Base-by-base conservation (phyloP, 2,329 filamentous ascomycete genomes). In the Aspergillus brasiliensis region DNA sequence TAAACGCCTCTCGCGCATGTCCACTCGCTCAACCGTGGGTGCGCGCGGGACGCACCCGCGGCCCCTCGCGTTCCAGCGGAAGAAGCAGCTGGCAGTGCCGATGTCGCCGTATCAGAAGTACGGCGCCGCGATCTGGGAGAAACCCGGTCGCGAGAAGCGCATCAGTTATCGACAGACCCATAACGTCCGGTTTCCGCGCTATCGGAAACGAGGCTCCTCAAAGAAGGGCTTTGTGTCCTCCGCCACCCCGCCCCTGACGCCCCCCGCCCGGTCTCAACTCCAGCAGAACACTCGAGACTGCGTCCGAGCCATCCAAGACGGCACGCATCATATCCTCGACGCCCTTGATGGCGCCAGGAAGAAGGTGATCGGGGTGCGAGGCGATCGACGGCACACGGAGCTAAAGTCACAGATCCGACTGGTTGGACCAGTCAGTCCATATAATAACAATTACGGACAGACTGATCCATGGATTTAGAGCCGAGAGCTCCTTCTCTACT, bases 371-470 rank as follows among this genome's bases (percentile, higher is more conserved):
- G 68, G 71, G 42, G 66, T 70, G 11, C 69, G 72, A 23, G 71
- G 74, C 13, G 73, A 78, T 55, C 74, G 73, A 28, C 67, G 75
- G 23, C 69, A 74, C 34, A 71, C 71, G 54, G 69, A 71, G 51
- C 56, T 80, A 56, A 80, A 80, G 65, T 69, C 75, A 19, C 73
- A 75, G 51, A 80, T 80, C 49, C 74, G 71, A 48, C 27, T 79
- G 23, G 67, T 80, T 31, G 76, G 77, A 4, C 75, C 75, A 11
- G 69, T 74, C 6, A 73, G 76, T 40, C 68, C 72, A 3, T 69
- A 72, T 53, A 66, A 61, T 55, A 66, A 61, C 34, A 64, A 66
- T 8, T 69, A 66, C 21, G 57, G 46, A 15, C 62, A 63, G 34
- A 56, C 61, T 27, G 66, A 75, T 63, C 69, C 69, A 11, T 75